phyloP scores from a whole-genome alignment of 768 basidiomycete species.

The Phanerodontia chrysosporium region DNA sequence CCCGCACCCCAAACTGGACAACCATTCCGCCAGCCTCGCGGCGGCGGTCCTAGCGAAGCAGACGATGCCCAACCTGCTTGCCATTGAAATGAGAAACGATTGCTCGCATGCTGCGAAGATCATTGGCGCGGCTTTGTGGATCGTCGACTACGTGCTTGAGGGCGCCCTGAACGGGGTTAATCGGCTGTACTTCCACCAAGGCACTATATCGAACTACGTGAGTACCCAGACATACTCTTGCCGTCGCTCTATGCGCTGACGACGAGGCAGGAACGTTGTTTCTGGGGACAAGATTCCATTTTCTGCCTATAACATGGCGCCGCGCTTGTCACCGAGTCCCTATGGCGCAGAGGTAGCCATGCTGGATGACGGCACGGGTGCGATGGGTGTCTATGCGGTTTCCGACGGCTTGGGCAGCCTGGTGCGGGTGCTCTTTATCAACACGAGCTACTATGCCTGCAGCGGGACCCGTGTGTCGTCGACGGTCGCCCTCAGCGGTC shows the following conservation, averaged over 20 bases:
- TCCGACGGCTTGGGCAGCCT: slow-evolving; percentile 22
- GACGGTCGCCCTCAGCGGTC: slow-evolving; percentile 26
- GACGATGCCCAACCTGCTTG: slow-evolving; percentile 30
- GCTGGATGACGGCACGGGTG: slow-evolving; percentile 31
- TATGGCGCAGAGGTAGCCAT: slow-evolving; percentile 30
- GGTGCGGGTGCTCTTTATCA: slow-evolving; percentile 30
- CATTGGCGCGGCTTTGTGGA: slow-evolving; percentile 37
- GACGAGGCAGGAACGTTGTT: slow-evolving; percentile 32
- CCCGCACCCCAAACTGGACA: slow-evolving; percentile 34
- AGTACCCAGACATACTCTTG: slow-evolving; percentile 5
- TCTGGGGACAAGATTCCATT: slow-evolving; percentile 32
- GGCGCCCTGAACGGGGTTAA: slow-evolving; percentile 33
- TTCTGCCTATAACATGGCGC: slow-evolving; percentile 35
- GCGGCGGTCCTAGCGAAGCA: slow-evolving; percentile 30
- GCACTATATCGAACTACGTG: slow-evolving; percentile 36
- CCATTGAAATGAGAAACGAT: slow-evolving; percentile 36
- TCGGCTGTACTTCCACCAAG: slow-evolving; percentile 38
- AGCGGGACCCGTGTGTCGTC: slow-evolving; percentile 29
- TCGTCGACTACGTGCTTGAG: slow-evolving; percentile 37
- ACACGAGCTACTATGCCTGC: slow-evolving; percentile 32
- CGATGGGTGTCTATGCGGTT: slow-evolving; percentile 29
- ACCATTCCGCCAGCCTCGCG: slow-evolving; percentile 29
- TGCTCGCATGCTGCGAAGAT: slow-evolving; percentile 13
- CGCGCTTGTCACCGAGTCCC: slow-evolving; percentile 34
- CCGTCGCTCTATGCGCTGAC: neutral